Conservation (phyloP, 441 rosid genomes). For the Jatropha podagrica region DNA sequence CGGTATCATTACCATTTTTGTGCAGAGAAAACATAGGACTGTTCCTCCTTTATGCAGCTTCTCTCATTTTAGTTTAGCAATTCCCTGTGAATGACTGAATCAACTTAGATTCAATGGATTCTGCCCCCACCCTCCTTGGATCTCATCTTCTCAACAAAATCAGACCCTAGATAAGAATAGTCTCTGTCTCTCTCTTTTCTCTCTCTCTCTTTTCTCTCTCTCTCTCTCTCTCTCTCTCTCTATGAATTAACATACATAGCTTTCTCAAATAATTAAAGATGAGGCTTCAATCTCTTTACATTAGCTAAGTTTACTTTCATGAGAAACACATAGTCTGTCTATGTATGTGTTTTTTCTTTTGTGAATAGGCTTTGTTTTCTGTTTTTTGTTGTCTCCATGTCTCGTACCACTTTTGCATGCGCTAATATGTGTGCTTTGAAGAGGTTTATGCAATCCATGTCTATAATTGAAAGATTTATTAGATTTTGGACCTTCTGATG, state of each 20-base stretch:
- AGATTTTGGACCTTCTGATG: neutral
- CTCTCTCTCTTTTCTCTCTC: neutral
- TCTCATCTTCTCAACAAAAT: neutral
- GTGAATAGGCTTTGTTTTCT: too few relatives aligned
- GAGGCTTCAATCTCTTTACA: neutral
- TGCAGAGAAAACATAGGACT: neutral
- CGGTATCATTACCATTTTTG: neutral
- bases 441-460: too few relatives aligned
- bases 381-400: too few relatives aligned
- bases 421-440: too few relatives aligned
- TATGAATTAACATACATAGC: neutral
- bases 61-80: neutral
- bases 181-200: neutral
- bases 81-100: too few relatives aligned
- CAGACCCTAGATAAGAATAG: neutral
- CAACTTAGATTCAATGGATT: too few relatives aligned
- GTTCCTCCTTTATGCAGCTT: neutral
- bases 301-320: too few relatives aligned
- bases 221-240: neutral
- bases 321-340: too few relatives aligned
- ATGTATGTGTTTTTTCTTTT: too few relatives aligned
- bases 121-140: too few relatives aligned
- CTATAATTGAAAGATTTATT: neutral
- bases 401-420: too few relatives aligned
- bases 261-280: neutral